A percentile compares a stretch with the other conserved stretches of the same genome.
These are phyloP conservation scores for Exserohilum rostratum DNA, from an alignment of 2,329 filamentous ascomycete genomes.

Conservation along the genomic window DNA sequence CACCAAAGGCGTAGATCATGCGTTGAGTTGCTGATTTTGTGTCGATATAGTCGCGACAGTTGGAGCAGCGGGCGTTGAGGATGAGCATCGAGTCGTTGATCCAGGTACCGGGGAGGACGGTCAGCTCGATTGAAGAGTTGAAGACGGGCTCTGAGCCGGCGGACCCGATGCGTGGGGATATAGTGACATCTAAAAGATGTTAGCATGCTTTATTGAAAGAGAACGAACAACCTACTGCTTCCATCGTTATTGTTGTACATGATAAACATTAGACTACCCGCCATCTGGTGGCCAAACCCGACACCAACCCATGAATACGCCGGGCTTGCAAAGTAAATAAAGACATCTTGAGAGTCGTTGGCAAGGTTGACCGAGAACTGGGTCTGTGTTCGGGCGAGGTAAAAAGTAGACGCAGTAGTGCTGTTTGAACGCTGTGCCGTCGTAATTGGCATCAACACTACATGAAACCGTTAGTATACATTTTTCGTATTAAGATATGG, in stretches of 20 bases:
- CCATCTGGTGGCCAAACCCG: slow-evolving; percentile 53
- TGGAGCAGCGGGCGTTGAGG: slow-evolving; percentile 47
- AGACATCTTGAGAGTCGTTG: slow-evolving; percentile 42
- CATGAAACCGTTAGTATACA: background rate
- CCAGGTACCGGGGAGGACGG: slow-evolving; percentile 36
- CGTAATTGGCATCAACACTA: slow-evolving; percentile 25
- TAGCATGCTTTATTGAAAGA: slow-evolving; percentile 2
- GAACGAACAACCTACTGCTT: slow-evolving; percentile 33
- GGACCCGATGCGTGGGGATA: slow-evolving; percentile 46
- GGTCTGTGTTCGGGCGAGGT: slow-evolving; percentile 37
- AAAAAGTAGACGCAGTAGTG: slow-evolving; percentile 42
- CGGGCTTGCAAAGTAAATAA: slow-evolving; percentile 43
- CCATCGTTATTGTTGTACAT: slow-evolving; percentile 49
- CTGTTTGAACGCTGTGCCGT: slow-evolving; percentile 23
- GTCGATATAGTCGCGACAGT: slow-evolving; percentile 49
- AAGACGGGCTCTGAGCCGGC: slow-evolving; percentile 47
- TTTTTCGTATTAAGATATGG: background rate
- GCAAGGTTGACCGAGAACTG: slow-evolving; percentile 46
- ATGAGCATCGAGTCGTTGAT: slow-evolving; percentile 47
- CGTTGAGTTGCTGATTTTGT: slow-evolving; percentile 38
- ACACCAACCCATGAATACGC: slow-evolving; percentile 54
- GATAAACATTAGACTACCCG: slow-evolving; percentile 52
- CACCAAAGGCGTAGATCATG: slow-evolving; percentile 53
- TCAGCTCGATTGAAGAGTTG: slow-evolving; percentile 34
- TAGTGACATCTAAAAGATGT: slow-evolving; percentile 39